A percentile compares a stretch with the other conserved stretches of the same genome.
Evolutionary conservation across 768 basidiomycete species (phyloP).

Genomic region (Naganishia antarctica): DNA sequence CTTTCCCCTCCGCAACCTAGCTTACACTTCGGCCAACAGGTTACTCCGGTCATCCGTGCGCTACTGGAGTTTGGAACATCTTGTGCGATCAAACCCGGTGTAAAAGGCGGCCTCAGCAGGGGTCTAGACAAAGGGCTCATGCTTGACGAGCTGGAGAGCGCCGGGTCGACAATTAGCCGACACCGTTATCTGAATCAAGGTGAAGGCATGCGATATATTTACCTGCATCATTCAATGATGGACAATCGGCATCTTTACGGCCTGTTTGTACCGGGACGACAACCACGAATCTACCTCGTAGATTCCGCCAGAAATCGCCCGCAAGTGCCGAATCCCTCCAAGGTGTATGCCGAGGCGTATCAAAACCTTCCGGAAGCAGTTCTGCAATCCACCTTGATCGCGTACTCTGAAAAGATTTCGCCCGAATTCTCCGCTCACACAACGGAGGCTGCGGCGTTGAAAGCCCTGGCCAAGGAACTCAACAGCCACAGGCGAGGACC

Average conservation of each 20-base stretch:
- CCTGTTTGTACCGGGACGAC: constrained; percentile 69
- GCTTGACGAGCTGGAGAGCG: constrained; percentile 69
- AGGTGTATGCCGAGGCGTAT: constrained; percentile 64
- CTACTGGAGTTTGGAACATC: constrained; percentile 77
- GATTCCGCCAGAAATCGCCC: constrained; percentile 85
- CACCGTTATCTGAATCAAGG: constrained; percentile 72
- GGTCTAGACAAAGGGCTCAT: constrained; percentile 80
- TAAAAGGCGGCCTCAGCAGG: constrained; percentile 66
- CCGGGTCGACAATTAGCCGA: constrained; percentile 57
- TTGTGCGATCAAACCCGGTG: constrained; percentile 63
- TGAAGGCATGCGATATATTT: constrained; percentile 66
- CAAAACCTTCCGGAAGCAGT: constrained; percentile 53
- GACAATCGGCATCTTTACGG: constrained; percentile 79
- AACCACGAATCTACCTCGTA: constrained; percentile 76
- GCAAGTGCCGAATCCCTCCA: constrained; percentile 68
- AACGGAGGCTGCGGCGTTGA: constrained; percentile 71
- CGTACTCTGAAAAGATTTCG: constrained; percentile 58
- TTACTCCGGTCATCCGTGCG: constrained; percentile 76
- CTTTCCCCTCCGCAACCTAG: too few relatives aligned
- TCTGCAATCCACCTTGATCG: constrained; percentile 53
- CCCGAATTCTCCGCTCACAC: constrained; percentile 6
- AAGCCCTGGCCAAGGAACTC: constrained; percentile 81
- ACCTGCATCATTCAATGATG: constrained; percentile 78
- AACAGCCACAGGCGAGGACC: constrained; percentile 61
- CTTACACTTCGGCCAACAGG: constrained; percentile 51